Conservation (phyloP, 306 rosid species). For the Oemleria cerasiformis region DNA sequence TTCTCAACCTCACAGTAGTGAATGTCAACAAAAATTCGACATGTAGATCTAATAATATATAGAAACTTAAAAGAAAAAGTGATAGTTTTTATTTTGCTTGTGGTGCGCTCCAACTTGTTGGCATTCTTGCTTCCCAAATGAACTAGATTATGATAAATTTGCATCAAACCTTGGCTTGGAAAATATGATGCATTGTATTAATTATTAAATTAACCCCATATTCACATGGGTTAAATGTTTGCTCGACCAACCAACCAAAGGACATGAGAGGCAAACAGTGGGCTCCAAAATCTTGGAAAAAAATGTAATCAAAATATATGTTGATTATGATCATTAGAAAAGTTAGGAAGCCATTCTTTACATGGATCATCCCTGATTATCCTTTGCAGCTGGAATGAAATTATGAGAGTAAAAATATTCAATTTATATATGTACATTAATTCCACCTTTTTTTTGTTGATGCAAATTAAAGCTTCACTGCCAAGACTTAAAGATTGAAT, state of each 20-base stretch:
- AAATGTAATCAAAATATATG: not conserved
- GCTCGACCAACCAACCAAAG: constrained; percentile 19
- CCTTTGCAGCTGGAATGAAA: constrained; percentile 23
- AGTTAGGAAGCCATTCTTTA: not conserved
- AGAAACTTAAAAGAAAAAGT: no score
- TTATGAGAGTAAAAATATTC: not conserved
- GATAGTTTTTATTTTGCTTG: no score
- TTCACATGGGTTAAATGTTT: constrained; percentile 23
- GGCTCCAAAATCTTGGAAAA: constrained; percentile 12
- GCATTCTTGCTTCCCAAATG: not conserved
- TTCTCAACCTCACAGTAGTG: no score
- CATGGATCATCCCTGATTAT: not conserved
- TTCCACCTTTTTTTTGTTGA: not conserved
- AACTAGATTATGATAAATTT: not conserved
- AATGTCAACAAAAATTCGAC: no score
- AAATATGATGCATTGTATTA: not conserved
- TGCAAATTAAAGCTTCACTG: not conserved
- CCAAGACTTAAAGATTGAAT: not conserved
- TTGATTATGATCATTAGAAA: constrained; percentile 9
- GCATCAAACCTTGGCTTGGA: not conserved
- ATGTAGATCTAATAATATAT: no score
- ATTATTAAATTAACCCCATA: constrained; percentile 15
- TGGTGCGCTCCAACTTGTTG: not conserved
- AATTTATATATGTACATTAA: not conserved
- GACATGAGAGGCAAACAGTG: not conserved